These are phyloP conservation scores for Friedmanniomyces endolithicus DNA, from an alignment of 495 filamentous ascomycete species.

Conservation along the genomic window DNA sequence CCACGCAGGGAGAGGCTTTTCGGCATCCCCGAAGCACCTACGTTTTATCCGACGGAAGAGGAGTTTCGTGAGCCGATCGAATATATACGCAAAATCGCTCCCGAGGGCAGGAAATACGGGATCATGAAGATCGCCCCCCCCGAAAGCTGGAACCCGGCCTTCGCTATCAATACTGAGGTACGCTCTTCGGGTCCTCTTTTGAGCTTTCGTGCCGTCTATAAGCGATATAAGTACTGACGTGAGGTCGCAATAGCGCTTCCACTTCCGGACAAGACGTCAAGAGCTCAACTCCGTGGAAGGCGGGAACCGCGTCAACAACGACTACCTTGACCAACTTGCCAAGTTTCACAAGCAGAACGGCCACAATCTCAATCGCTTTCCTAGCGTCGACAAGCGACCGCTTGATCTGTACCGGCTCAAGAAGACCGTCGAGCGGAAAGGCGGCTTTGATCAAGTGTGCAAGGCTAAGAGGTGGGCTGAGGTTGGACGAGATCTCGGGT, in stretches of 20 bases:
- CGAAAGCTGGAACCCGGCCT: slow-evolving; percentile 82
- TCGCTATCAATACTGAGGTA: slow-evolving; percentile 96
- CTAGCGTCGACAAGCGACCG: slow-evolving; percentile 94
- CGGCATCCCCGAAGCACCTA: slow-evolving; percentile 79
- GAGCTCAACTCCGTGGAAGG: slow-evolving; percentile 98
- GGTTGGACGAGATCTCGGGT: slow-evolving; percentile 90
- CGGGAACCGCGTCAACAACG: slow-evolving; percentile 88
- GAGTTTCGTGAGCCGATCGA: slow-evolving; percentile 89
- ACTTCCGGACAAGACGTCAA: slow-evolving; percentile 91
- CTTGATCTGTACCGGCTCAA: slow-evolving; percentile 92
- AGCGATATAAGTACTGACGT: slow-evolving; percentile 6
- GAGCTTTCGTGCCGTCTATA: not conserved
- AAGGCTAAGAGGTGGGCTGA: slow-evolving; percentile 99
- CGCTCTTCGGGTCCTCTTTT: slow-evolving; percentile 19
- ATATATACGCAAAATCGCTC: slow-evolving; percentile 80
- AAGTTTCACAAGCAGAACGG: slow-evolving; percentile 98
- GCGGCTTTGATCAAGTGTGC: slow-evolving; percentile 91
- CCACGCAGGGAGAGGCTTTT: slow-evolving; percentile 66
- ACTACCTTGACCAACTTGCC: slow-evolving; percentile 85
- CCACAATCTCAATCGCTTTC: slow-evolving; percentile 82
- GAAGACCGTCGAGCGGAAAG: slow-evolving; percentile 86
- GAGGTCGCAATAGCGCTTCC: slow-evolving; percentile 57
- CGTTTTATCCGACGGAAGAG: slow-evolving; percentile 78
- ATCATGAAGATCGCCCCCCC: slow-evolving; percentile 93
- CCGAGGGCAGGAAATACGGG: slow-evolving; percentile 73